Evolutionary conservation across 2,329 filamentous ascomycete genomes (phyloP), one percentile per base, ranked within the genome.

Genomic region (Aspergillus luchuensis): DNA sequence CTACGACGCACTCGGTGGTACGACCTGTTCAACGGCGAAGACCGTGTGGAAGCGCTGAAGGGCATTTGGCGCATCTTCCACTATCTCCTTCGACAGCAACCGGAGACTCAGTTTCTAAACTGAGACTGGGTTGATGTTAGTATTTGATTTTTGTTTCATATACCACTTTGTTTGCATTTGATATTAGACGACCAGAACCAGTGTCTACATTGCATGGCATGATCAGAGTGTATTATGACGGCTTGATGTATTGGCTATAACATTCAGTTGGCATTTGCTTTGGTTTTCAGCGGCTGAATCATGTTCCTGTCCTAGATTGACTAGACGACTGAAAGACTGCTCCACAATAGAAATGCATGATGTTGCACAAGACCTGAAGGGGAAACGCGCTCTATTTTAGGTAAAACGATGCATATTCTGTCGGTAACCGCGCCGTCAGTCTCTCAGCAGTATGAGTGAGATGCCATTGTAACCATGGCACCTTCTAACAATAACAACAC

Each of bases 1-100:
- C 69, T 88, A 33, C 79, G 83, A 55, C 80, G 85, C 36, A 85
- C 84, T 43, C 75, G 76, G 48, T 89, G 86, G 86, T 86, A 81
- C 63, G 82, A 89, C 71, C 71, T 89, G 4, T 80, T 89, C 59
- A 74, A 83, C 15, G 66, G 79, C 2, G 74, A 82, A 19, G 82
- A 88, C 47, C 80, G 86, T 17, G 70, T 81, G 8, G 83, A 87
- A 69, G 82, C 82, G 5, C 81, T 87, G 71, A 75, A 81, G 52
- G 83, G 80, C 0, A 67, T 88, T 5, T 88, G 86, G 86, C 81
- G 79, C 7, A 69, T 87, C 21, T 81, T 87, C 76, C 80, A 79
- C 41, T 86, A 83, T 70, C 69, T 87, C 58, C 80, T 80, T 66
- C 72, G 79, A 61, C 52, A 45, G 41, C 52, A 45, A 23, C 52